Evolutionary conservation across 2,329 filamentous ascomycete genomes (phyloP), one percentile per base, ranked within the genome.

Genomic region (Fusarium annulatum): DNA sequence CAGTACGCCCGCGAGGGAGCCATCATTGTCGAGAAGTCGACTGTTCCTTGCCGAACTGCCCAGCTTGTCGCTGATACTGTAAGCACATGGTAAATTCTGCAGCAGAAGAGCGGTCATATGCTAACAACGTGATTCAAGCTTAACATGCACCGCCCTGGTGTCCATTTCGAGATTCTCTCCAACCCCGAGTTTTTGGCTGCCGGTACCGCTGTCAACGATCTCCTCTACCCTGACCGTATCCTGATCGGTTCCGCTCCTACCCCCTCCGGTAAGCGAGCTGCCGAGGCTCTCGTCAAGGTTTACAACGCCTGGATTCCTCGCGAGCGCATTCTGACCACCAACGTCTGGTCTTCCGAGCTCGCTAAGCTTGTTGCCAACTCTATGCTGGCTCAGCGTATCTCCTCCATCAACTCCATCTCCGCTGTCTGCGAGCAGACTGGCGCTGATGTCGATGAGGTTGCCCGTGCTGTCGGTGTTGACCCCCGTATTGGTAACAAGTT

Each of bases 151-250:
- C 88, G 89, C 18, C 91, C 91, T 2, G 88, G 87, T 23, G 86
- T 90, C 18, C 86, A 88, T 69, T 95, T 95, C 78, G 92, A 95
- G 79, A 90, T 95, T 62, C 87, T 95, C 33, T 94, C 92, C 51
- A 95, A 95, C 82, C 93, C 93, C 10, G 93, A 96, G 80, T 96
- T 95, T 79, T 85, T 96, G 48, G 91, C 93, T 33, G 93, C 93
- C 73, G 93, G 93, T 59, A 94, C 92, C 8, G 93, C 93, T 8
- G 88, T 95, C 70, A 85, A 88, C 51, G 91, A 95, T 79, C 86
- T 96, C 14, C 86, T 94, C 56, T 82, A 87, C 68, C 93, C 93
- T 12, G 92, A 94, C 78, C 89, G 93, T 33, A 89, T 96, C 19
- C 85, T 96, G 46, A 94, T 96, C 79, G 93, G 93, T 19, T 94